A percentile compares a stretch with the other conserved stretches of the same genome.
Conservation (phyloP, 1,284 basidiomycete species). For the Ceratobasidium sp. region DNA sequence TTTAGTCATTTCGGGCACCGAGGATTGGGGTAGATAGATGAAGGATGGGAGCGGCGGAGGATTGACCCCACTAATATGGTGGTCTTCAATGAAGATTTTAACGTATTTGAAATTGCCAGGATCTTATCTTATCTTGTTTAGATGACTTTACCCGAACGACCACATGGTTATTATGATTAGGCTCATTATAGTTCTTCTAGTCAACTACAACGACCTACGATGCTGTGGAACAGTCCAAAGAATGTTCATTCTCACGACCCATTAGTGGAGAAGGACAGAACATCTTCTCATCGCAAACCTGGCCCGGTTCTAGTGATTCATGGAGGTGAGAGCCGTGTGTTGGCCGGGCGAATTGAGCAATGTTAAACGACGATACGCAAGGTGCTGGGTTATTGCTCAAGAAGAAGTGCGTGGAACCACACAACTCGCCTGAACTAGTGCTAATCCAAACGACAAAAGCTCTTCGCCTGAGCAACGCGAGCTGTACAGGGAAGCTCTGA, state of each 20-base stretch:
- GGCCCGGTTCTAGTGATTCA: slow-evolving; percentile 68
- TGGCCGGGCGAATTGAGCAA: background rate
- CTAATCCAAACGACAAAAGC: slow-evolving; percentile 34
- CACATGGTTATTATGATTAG: background rate
- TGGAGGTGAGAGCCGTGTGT: slow-evolving; percentile 64
- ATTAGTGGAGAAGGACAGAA: slow-evolving; percentile 10
- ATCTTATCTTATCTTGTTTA: slow-evolving; percentile 10
- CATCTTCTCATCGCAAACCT: background rate
- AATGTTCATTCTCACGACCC: background rate
- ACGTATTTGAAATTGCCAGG: background rate
- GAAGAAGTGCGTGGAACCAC: slow-evolving; percentile 42
- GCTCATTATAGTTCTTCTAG: background rate
- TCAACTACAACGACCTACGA: background rate
- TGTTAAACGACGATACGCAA: background rate
- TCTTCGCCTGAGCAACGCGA: slow-evolving; percentile 69
- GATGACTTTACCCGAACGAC: background rate
- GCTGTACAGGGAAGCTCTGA: slow-evolving; percentile 63
- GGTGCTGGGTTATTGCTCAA: slow-evolving; percentile 52
- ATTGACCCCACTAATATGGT: background rate
- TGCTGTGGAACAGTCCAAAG: background rate
- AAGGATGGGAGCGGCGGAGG: background rate
- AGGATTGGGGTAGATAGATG: background rate
- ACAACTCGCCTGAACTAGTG: slow-evolving; percentile 26
- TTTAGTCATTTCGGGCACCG: slow-evolving; percentile 56
- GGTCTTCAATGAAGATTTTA: background rate